Percentiles rank a stretch among this genome's conserved stretches.
Evolutionary conservation across 192 early-diverging fungal species (phyloP).

Genomic region (Powellomyces hirtus): DNA sequence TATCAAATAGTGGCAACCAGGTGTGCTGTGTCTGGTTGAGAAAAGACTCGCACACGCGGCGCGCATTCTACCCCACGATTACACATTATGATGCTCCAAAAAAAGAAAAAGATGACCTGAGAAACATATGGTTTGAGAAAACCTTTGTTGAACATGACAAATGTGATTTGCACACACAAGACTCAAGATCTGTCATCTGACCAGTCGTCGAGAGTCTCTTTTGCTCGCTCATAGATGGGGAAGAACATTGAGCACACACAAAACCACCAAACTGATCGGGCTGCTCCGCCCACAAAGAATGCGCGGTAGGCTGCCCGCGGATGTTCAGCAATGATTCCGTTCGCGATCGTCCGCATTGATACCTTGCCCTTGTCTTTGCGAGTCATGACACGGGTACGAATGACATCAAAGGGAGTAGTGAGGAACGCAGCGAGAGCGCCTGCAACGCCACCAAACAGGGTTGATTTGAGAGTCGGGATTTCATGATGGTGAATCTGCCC

Average conservation of each 20-base stretch:
- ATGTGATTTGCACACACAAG: no score
- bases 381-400: slow-evolving; percentile 69
- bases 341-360: slow-evolving; percentile 6
- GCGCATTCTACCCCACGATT: no score
- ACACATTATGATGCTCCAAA: no score
- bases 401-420: slow-evolving; percentile 74
- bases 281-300: slow-evolving; percentile 64
- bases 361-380: slow-evolving; percentile 30
- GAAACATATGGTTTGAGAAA: no score
- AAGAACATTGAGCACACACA: slow-evolving; percentile 78
- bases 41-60: no score
- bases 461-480: slow-evolving; percentile 64
- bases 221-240: slow-evolving; percentile 51
- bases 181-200: no score
- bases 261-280: slow-evolving; percentile 72
- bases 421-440: slow-evolving; percentile 72
- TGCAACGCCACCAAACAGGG: slow-evolving; percentile 70
- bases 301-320: slow-evolving; percentile 21
- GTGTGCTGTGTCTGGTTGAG: no score
- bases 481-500: background rate
- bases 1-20: no score
- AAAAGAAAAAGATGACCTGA: no score
- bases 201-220: background rate
- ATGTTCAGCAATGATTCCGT: slow-evolving; percentile 30
- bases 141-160: no score